Percentiles rank a stretch among this genome's conserved stretches.
Evolutionary conservation across 164 flowering plant species (phyloP).

Genomic region (Annona squamosa): DNA sequence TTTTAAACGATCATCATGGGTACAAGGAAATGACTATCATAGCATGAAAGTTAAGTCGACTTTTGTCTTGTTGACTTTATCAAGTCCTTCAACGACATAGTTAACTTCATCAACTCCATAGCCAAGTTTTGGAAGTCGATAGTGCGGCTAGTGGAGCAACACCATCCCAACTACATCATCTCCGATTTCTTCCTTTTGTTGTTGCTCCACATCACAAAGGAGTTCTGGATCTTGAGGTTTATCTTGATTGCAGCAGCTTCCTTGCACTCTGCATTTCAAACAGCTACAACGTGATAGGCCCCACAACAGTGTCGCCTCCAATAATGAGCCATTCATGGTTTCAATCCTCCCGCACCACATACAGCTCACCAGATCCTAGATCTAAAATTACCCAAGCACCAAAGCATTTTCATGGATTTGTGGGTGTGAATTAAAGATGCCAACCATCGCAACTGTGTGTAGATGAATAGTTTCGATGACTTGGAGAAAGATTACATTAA

Average conservation of each 20-base stretch:
- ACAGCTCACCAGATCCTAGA: constrained; percentile 15
- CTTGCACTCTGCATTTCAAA: constrained; percentile 17
- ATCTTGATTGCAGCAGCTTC: constrained; percentile 18
- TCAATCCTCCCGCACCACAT: constrained; percentile 23
- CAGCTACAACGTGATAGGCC: constrained; percentile 4
- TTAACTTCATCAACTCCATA: no score
- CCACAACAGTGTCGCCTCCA: constrained; percentile 6
- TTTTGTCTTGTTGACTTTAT: no score
- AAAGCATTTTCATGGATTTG: background rate
- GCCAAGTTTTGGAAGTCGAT: constrained; percentile 20
- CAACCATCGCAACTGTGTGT: constrained; percentile 17
- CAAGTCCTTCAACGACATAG: no score
- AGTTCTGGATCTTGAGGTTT: constrained; percentile 26
- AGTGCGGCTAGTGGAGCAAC: constrained; percentile 18
- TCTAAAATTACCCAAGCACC: background rate
- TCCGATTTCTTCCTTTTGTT: constrained; percentile 32
- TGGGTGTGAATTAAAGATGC: background rate
- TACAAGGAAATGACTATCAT: no score
- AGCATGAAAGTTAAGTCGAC: no score
- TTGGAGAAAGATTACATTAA: constrained; percentile 24
- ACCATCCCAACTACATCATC: constrained; percentile 29
- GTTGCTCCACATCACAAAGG: constrained; percentile 21
- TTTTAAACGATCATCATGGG: no score
- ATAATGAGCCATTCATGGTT: constrained; percentile 17
- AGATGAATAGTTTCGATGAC: constrained; percentile 29